A percentile compares a stretch with the other conserved stretches of the same genome.
phyloP scores from a whole-genome alignment of 805 yeast species.

The Wickerhamomyces sydowiorum region DNA sequence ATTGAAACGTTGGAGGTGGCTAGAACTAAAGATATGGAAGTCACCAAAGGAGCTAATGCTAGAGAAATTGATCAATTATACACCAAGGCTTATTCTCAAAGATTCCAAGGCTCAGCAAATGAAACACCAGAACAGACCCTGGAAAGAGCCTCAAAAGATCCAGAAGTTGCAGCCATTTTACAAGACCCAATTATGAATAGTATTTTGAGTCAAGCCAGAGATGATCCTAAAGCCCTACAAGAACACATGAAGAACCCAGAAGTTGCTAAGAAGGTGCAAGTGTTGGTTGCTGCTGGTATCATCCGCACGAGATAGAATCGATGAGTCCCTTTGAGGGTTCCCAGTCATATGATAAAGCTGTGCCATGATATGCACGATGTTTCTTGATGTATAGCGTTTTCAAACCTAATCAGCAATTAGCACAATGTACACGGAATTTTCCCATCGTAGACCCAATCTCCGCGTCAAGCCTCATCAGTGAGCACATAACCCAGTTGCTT shows the following conservation, averaged over 20 bases:
- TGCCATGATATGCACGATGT: no score
- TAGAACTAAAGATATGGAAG: slow-evolving; percentile 63
- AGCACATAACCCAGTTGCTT: no score
- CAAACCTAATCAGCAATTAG: no score
- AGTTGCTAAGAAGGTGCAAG: slow-evolving; percentile 78
- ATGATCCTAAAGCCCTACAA: slow-evolving; percentile 92
- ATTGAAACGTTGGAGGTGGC: slow-evolving; percentile 79
- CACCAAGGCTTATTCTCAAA: slow-evolving; percentile 67
- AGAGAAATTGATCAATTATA: slow-evolving; percentile 79
- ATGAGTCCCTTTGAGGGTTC: background rate
- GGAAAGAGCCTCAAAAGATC: slow-evolving; percentile 86
- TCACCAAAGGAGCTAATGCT: slow-evolving; percentile 52
- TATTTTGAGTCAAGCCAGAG: slow-evolving; percentile 88
- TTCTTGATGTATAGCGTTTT: no score
- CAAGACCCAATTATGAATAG: slow-evolving; percentile 96
- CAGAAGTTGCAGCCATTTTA: slow-evolving; percentile 85
- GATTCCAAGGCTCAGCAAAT: slow-evolving; percentile 71
- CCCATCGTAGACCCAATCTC: no score
- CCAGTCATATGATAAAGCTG: background rate
- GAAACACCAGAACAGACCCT: slow-evolving; percentile 94
- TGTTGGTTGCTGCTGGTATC: slow-evolving; percentile 93
- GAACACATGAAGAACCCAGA: slow-evolving; percentile 98
- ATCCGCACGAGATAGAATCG: slow-evolving; percentile 69
- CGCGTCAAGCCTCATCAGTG: no score
- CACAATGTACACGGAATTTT: no score